phyloP scores from a whole-genome alignment of 805 yeast species.

The Metschnikowia drakensbergensis region DNA sequence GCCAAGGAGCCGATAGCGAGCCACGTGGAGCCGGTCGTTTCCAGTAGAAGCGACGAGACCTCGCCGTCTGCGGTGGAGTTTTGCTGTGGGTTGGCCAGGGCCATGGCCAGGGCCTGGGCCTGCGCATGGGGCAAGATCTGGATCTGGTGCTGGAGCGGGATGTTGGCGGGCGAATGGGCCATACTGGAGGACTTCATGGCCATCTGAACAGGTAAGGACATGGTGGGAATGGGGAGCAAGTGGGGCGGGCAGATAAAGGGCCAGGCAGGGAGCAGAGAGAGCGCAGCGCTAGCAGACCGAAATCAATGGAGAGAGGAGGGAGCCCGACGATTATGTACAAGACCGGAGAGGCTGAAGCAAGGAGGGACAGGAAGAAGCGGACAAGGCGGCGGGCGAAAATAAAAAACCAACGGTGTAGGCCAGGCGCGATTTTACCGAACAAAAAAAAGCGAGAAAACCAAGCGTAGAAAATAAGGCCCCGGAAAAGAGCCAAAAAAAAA shows the following conservation, averaged over 20 bases:
- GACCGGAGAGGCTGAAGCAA: neutral
- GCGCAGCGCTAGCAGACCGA: no score
- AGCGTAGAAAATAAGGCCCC: neutral
- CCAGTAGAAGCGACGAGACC: constrained; percentile 19
- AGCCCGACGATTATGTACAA: constrained; percentile 1
- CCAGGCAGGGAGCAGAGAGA: no score
- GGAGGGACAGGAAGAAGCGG: neutral
- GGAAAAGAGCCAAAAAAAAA: neutral
- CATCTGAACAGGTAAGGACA: constrained; percentile 22
- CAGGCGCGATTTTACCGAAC: constrained; percentile 4
- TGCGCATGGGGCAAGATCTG: constrained; percentile 18
- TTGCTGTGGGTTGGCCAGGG: constrained; percentile 13
- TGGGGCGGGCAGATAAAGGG: neutral
- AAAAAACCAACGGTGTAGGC: constrained; percentile 1
- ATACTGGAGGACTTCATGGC: constrained; percentile 17
- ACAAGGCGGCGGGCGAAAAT: neutral
- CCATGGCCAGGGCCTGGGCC: constrained; percentile 13
- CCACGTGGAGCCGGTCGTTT: constrained; percentile 82
- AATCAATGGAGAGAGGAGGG: neutral
- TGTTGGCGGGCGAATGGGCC: constrained; percentile 12
- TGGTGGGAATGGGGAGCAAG: neutral
- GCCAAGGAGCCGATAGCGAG: constrained; percentile 85
- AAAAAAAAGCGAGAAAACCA: constrained; percentile 1
- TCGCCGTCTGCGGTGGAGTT: constrained; percentile 9
- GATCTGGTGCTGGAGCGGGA: constrained; percentile 18